Base-by-base conservation (phyloP, 2,329 filamentous ascomycete species). In the Aspergillus proliferans region DNA sequence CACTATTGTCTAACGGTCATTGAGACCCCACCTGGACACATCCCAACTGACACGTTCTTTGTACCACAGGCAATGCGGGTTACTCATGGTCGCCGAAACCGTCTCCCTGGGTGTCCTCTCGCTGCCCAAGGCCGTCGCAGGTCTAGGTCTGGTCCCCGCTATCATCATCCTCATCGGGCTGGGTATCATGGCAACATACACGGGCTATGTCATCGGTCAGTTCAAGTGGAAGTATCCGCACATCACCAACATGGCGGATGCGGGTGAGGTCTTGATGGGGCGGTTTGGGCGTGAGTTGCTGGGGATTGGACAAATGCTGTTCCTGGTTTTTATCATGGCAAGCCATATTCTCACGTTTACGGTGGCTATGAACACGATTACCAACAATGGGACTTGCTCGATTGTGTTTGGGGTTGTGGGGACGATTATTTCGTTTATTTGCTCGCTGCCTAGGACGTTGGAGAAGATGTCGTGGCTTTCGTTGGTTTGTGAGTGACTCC, bases 271-370 rank as follows among this genome's bases (percentile, higher is more conserved):
- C 43, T 71, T 88, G 45, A 73, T 75, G 50, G 86, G 86, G 7
- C 71, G 68, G 15, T 70, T 79, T 36, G 83, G 82, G 1, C 79
- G 82, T 52, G 81, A 86, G 62, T 55, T 88, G 28, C 71, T 86
- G 41, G 83, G 82, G 21, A 67, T 72, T 53, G 82, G 79, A 54
- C 83, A 85, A 57, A 70, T 78, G 8, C 66, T 87, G 15, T 81
- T 87, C 65, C 72, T 88, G 36, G 70, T 85, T 48, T 86, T 88
- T 68, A 78, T 86, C 57, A 83, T 85, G 67, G 83, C 79, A 30
- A 85, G 83, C n/a, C 86, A 89, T 67, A 74, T 86, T 46, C 71
- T 88, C 52, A 86, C 84, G 0, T 87, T 87, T 55, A 78, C 77
- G 28, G 84, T 87, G 58, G 84, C 84, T 56, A 79, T 87, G 67